Evolutionary conservation across 1,284 basidiomycete genomes (phyloP).

Genomic region (Trichosporon faecale): DNA sequence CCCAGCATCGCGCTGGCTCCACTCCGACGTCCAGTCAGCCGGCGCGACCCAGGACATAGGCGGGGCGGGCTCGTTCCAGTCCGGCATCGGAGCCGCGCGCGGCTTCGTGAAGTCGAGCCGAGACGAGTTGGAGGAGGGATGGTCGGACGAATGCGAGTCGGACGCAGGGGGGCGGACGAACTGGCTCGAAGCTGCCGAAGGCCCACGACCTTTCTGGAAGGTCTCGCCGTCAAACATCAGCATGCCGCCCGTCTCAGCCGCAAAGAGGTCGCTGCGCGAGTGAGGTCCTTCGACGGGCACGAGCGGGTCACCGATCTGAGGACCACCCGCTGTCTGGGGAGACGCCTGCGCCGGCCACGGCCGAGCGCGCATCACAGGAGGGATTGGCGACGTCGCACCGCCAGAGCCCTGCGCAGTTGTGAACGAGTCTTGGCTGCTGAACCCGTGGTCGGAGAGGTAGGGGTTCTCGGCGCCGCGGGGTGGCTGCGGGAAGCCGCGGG

Average conservation of each 20-base stretch:
- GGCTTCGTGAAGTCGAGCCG: constrained; percentile 1
- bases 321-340: neutral
- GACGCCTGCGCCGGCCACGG: constrained; percentile 16
- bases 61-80: constrained; percentile 7
- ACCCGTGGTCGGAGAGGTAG: neutral
- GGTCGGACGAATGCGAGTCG: neutral
- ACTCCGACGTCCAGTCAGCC: neutral
- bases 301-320: neutral
- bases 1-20: neutral
- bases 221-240: constrained; percentile 13
- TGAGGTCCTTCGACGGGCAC: constrained; percentile 17
- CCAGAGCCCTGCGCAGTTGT: neutral
- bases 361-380: neutral
- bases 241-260: constrained; percentile 41
- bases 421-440: constrained; percentile 12
- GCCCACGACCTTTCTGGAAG: neutral
- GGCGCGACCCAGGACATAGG: neutral
- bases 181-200: neutral
- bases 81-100: neutral
- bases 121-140: neutral
- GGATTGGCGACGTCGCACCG: neutral
- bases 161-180: neutral
- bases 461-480: neutral
- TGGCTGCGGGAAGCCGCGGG: neutral
- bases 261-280: constrained; percentile 36